These are phyloP conservation scores for Boletus sp. DNA, from an alignment of 768 basidiomycete species.

Conservation along the genomic window DNA sequence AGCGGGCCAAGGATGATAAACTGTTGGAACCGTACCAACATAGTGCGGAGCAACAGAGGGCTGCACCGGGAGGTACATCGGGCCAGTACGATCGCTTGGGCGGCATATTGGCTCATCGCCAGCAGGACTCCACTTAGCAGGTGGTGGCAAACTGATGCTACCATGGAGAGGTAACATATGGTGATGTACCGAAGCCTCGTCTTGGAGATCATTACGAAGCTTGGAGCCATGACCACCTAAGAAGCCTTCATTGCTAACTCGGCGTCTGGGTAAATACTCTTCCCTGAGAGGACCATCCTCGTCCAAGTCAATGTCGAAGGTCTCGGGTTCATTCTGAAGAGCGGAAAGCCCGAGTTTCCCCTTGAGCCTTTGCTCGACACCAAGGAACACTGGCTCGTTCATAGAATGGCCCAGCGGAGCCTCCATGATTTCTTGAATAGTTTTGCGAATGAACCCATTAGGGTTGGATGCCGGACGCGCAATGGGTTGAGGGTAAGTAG, in stretches of 20 bases:
- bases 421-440: conserved; percentile 67
- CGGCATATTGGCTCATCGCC: conserved; percentile 74
- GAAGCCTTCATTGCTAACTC: conserved; percentile 29
- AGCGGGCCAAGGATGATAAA: conserved; percentile 31
- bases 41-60: conserved; percentile 43
- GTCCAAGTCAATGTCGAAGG: conserved; percentile 74
- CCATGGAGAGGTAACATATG: conserved; percentile 9
- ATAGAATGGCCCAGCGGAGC: conserved; percentile 38
- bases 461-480: conserved; percentile 75
- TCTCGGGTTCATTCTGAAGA: conserved; percentile 41
- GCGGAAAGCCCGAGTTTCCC: conserved; percentile 49
- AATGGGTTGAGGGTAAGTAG: conserved; percentile 68
- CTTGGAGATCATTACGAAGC: background rate
- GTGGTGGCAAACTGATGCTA: conserved; percentile 56
- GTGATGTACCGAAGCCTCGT: background rate
- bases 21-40: conserved; percentile 29
- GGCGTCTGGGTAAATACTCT: conserved; percentile 76
- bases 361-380: conserved; percentile 61
- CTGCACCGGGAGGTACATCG: conserved; percentile 66
- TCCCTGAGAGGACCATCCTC: conserved; percentile 81
- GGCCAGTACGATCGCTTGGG: conserved; percentile 47
- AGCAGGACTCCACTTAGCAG: conserved; percentile 79
- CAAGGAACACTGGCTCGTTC: conserved; percentile 65
- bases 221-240: conserved; percentile 1
- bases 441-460: conserved; percentile 62